Conservation (phyloP, 495 filamentous ascomycete genomes). For the Saxophila tyrrhenica region DNA sequence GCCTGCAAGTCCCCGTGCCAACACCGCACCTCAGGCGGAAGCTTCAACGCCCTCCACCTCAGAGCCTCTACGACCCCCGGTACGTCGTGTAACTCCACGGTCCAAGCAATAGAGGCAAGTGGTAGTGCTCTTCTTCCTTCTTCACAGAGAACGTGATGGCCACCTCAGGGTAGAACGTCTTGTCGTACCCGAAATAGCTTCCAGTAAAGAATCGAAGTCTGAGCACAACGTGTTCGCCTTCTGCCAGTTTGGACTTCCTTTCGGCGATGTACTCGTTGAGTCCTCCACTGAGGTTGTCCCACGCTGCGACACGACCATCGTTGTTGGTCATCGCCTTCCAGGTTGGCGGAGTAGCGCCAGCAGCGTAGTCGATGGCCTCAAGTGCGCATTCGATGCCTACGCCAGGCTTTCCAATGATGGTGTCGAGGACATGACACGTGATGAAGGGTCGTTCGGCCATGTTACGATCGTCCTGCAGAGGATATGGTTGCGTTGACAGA, state of each 20-base stretch:
- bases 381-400: slow-evolving; percentile 45
- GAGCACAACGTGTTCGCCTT: slow-evolving; percentile 47
- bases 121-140: slow-evolving; percentile 55
- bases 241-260: slow-evolving; percentile 28
- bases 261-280: slow-evolving; percentile 25
- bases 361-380: slow-evolving; percentile 31
- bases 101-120: slow-evolving; percentile 81
- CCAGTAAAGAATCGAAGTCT: slow-evolving; percentile 67
- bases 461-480: too few species aligned
- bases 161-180: slow-evolving; percentile 88
- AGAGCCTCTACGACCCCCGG: slow-evolving; percentile 46
- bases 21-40: too few species aligned
- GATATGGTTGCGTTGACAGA: too few species aligned
- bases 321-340: slow-evolving; percentile 64
- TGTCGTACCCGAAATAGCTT: slow-evolving; percentile 59
- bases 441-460: slow-evolving; percentile 31
- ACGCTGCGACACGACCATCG: slow-evolving; percentile 75
- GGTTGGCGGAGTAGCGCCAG: slow-evolving; percentile 27
- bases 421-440: slow-evolving; percentile 68
- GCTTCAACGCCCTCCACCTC: too few species aligned
- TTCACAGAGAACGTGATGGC: slow-evolving; percentile 62
- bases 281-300: slow-evolving; percentile 42
- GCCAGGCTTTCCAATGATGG: slow-evolving; percentile 53
- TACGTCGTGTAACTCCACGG: slow-evolving; percentile 94
- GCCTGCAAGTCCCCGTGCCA: too few species aligned